Evolutionary conservation across 345 rosid genomes (phyloP).

Genomic region (Dovyalis caffra): DNA sequence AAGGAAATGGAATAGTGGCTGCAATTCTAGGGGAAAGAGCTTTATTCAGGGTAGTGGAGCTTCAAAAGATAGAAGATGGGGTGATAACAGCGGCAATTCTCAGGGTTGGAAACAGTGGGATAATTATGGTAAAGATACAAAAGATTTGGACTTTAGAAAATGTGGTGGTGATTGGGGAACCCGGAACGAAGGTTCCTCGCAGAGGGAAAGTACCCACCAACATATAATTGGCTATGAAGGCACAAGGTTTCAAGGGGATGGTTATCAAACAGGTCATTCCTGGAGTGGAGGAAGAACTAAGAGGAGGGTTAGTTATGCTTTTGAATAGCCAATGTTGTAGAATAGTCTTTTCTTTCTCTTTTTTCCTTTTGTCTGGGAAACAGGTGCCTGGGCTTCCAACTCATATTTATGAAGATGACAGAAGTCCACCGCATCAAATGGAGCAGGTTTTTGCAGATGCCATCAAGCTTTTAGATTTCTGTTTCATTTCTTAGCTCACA

Average conservation of each 20-base stretch:
- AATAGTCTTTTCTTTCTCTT: not conserved
- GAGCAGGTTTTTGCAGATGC: not conserved
- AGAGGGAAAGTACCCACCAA: conserved; percentile 46
- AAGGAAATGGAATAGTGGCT: conserved; percentile 16
- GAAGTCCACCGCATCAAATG: not conserved
- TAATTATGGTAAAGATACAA: conserved; percentile 14
- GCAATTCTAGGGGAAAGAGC: conserved; percentile 22
- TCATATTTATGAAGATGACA: no score
- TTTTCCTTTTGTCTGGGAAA: not conserved
- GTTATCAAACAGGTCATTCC: conserved; percentile 25
- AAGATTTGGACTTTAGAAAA: conserved; percentile 31
- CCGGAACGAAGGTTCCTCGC: conserved; percentile 36
- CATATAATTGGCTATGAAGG: conserved; percentile 30
- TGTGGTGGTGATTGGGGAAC: conserved; percentile 36
- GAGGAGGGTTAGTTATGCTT: conserved; percentile 47
- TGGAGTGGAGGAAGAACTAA: conserved; percentile 31
- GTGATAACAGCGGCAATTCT: not conserved
- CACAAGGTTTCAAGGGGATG: conserved; percentile 39
- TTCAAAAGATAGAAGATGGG: conserved; percentile 11
- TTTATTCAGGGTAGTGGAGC: not conserved
- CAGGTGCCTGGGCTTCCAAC: not conserved
- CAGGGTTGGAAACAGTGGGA: conserved; percentile 18
- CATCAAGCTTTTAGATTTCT: not conserved
- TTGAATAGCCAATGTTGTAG: conserved; percentile 14
- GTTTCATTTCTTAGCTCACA: not conserved